Evolutionary conservation across 176 grass and related monocot genomes (phyloP).

Genomic region (Rhynchospora tenuis): DNA sequence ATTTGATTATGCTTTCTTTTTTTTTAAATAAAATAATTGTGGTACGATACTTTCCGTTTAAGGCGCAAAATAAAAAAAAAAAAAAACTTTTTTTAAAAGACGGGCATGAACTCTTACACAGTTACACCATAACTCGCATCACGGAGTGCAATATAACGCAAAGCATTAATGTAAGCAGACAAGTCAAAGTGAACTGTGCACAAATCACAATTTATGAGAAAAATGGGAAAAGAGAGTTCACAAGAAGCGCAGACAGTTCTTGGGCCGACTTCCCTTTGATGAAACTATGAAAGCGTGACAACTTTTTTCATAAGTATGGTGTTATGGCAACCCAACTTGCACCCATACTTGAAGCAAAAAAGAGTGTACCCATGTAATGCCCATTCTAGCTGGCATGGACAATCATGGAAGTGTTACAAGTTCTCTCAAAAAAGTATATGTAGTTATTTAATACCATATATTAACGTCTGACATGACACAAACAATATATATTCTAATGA

Average conservation of each 20-base stretch:
- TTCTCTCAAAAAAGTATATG: background rate
- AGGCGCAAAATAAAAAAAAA: background rate
- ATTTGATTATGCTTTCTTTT: background rate
- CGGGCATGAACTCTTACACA: background rate
- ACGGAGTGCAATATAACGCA: background rate
- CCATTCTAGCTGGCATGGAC: background rate
- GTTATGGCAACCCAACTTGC: slow-evolving; percentile 16
- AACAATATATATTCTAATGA: background rate
- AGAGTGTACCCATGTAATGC: too few species aligned
- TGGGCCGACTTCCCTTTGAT: background rate
- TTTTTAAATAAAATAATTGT: background rate
- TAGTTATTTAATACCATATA: background rate
- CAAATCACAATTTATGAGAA: background rate
- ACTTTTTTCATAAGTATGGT: background rate
- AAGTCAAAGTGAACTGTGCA: background rate
- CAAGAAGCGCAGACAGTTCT: background rate
- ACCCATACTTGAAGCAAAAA: background rate
- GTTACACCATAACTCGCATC: background rate
- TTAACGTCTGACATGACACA: background rate
- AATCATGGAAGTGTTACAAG: background rate
- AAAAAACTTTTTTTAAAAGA: background rate
- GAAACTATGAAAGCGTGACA: background rate
- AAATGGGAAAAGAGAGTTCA: too few species aligned
- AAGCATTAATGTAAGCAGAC: background rate
- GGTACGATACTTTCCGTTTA: background rate